Conservation (phyloP, 2,329 filamentous ascomycete species). For the Aspergillus fumigatiaffinis region DNA sequence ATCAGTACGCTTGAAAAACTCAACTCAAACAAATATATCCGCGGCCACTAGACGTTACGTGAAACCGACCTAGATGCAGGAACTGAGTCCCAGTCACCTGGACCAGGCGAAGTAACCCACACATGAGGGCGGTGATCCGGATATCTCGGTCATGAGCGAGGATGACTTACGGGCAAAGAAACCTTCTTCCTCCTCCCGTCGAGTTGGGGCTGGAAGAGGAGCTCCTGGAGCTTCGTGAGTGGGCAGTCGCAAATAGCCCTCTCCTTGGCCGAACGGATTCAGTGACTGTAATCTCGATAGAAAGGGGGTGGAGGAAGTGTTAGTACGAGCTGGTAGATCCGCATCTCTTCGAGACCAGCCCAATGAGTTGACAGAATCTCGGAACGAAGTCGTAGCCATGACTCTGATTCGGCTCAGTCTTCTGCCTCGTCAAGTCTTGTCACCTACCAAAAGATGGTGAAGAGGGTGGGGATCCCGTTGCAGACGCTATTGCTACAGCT, state of each 20-base stretch:
- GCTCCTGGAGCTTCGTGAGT: slow-evolving; percentile 78
- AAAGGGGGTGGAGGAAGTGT: slow-evolving; percentile 61
- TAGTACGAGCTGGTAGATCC: slow-evolving; percentile 69
- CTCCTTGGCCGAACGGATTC: slow-evolving; percentile 75
- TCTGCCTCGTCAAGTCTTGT: slow-evolving; percentile 4
- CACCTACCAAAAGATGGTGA: slow-evolving; percentile 3
- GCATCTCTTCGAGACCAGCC: slow-evolving; percentile 86
- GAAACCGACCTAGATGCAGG: slow-evolving; percentile 34
- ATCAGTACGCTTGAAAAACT: slow-evolving; percentile 13
- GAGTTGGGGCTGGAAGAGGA: slow-evolving; percentile 75
- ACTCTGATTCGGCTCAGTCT: slow-evolving; percentile 6
- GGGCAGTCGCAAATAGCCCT: slow-evolving; percentile 86
- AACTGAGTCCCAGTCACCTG: slow-evolving; percentile 35
- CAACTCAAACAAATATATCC: not conserved
- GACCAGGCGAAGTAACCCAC: slow-evolving; percentile 22
- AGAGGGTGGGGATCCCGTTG: slow-evolving; percentile 17
- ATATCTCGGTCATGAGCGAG: slow-evolving; percentile 20
- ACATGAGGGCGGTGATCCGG: slow-evolving; percentile 2
- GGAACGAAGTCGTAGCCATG: slow-evolving; percentile 62
- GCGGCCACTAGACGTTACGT: slow-evolving; percentile 18
- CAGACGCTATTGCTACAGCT: slow-evolving; percentile 15
- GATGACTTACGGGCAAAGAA: slow-evolving; percentile 85
- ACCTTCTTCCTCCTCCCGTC: slow-evolving; percentile 90
- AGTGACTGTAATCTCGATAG: slow-evolving; percentile 76
- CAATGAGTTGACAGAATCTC: slow-evolving; percentile 89